phyloP scores from a whole-genome alignment of 176 grass and related monocot species.

The Raddia distichophylla region DNA sequence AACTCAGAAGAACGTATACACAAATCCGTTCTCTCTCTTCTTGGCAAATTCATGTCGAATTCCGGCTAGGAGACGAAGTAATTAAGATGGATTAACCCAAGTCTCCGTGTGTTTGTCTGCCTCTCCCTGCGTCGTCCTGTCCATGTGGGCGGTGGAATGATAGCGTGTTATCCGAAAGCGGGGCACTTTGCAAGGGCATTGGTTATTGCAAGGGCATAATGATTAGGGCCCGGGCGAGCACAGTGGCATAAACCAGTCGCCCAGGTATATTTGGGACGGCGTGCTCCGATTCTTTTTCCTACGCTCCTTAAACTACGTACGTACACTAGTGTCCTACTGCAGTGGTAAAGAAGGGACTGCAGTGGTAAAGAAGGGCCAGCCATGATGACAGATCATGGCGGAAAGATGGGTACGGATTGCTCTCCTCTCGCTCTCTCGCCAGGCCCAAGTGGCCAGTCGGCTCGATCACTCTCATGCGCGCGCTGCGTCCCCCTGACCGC shows the following conservation, averaged over 20 bases:
- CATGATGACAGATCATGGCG: conserved; percentile 37
- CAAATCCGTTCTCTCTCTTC: too few relatives aligned
- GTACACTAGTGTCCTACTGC: neutral
- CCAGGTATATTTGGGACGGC: conserved; percentile 52
- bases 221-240: conserved; percentile 25
- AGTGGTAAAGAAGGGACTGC: neutral
- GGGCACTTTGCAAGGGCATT: too few relatives aligned
- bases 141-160: conserved; percentile 41
- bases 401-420: conserved; percentile 36
- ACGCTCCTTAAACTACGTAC: conserved; percentile 1
- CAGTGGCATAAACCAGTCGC: neutral
- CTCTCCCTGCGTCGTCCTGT: neutral
- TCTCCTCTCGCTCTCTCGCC: neutral
- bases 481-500: neutral
- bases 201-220: conserved; percentile 4
- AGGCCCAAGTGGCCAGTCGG: neutral
- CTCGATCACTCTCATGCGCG: neutral
- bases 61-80: neutral
- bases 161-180: conserved; percentile 34
- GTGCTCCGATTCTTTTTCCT: conserved; percentile 14
- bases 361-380: neutral
- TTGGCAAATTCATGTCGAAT: neutral
- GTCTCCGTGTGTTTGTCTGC: too few relatives aligned
- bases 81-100: neutral
- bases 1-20: neutral